Evolutionary conservation across 2,329 filamentous ascomycete genomes (phyloP).

Genomic region (Cladosporium velox): DNA sequence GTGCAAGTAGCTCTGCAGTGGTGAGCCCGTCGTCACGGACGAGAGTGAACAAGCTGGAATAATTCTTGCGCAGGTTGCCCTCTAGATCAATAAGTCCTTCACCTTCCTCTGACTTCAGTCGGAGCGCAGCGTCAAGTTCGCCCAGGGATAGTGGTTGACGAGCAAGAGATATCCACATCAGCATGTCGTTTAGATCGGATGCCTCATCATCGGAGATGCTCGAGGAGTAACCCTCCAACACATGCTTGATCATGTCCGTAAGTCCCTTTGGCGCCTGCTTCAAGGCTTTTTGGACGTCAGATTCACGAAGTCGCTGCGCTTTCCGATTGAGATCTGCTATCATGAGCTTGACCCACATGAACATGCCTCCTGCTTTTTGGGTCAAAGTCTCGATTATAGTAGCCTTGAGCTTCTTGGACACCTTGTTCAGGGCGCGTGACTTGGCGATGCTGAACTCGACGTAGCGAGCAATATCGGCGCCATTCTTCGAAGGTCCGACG

Average conservation of each 20-base stretch:
- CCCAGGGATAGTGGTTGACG: conserved; percentile 48
- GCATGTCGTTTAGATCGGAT: conserved; percentile 50
- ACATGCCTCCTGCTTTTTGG: conserved; percentile 50
- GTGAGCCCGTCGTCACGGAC: conserved; percentile 19
- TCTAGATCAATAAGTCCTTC: conserved; percentile 40
- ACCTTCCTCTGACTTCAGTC: conserved; percentile 46
- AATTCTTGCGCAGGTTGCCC: conserved; percentile 48
- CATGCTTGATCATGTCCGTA: conserved; percentile 45
- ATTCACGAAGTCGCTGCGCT: conserved; percentile 34
- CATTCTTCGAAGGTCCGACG: too few relatives aligned
- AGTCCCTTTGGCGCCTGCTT: conserved; percentile 46
- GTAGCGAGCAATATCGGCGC: conserved; percentile 45
- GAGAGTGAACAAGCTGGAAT: conserved; percentile 47
- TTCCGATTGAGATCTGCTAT: conserved; percentile 51
- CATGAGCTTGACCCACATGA: conserved; percentile 55
- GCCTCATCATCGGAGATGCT: conserved; percentile 37
- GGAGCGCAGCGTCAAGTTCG: conserved; percentile 48
- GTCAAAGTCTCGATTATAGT: conserved; percentile 46
- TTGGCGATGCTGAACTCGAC: conserved; percentile 46
- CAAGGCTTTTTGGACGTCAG: conserved; percentile 29
- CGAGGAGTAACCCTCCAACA: conserved; percentile 44
- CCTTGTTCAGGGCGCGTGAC: conserved; percentile 41
- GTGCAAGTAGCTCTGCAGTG: conserved; percentile 17
- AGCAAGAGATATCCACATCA: conserved; percentile 51
- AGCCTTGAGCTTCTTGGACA: conserved; percentile 35